A percentile compares a stretch with the other conserved stretches of the same genome.
These are phyloP conservation scores for Thinopyrum elongatum DNA, from an alignment of 176 grass and related monocot genomes.

Conservation along the genomic window DNA sequence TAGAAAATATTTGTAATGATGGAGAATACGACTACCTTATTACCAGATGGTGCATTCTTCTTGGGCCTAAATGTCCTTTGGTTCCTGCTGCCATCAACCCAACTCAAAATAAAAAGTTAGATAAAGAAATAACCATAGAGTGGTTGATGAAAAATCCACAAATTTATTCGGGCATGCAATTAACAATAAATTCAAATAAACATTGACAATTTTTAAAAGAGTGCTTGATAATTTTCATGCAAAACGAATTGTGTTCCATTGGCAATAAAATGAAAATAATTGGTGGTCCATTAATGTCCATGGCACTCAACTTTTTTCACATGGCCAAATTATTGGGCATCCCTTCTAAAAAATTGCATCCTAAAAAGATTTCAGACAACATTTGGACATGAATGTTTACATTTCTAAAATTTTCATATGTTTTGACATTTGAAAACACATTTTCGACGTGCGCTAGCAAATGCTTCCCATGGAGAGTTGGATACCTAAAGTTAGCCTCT, in stretches of 20 bases:
- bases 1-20: background rate
- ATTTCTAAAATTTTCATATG: background rate
- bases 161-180: background rate
- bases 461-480: background rate
- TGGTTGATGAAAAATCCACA: background rate
- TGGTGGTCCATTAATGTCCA: background rate
- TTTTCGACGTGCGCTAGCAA: background rate
- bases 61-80: constrained; percentile 98
- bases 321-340: background rate
- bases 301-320: background rate
- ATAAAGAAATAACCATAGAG: background rate
- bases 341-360: background rate
- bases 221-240: background rate
- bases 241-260: background rate
- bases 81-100: constrained; percentile 38
- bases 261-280: background rate
- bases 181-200: background rate
- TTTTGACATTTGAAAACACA: background rate
- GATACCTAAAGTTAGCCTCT: background rate
- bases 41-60: constrained; percentile 92
- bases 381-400: background rate
- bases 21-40: constrained; percentile 48
- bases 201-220: background rate
- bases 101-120: background rate
- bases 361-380: too few species aligned